Percentiles rank a stretch among this genome's conserved stretches.
Evolutionary conservation across 257 asterid species (phyloP).

Genomic region (Solanum gandarillasii): DNA sequence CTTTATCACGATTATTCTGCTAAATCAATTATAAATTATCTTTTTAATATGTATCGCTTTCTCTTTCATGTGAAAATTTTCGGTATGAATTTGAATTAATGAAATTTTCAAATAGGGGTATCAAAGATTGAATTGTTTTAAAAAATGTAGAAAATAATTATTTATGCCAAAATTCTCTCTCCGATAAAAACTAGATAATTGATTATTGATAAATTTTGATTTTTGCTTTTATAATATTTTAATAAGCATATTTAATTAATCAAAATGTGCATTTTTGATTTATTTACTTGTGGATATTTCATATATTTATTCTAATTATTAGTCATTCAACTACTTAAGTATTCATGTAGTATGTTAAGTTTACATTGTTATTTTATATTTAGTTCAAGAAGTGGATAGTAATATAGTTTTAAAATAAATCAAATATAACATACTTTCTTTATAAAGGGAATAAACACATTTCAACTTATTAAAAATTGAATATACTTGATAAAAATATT

Average conservation of each 20-base stretch:
- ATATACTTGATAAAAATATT: background rate
- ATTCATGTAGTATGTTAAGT: background rate
- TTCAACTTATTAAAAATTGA: background rate
- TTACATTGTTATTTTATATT: background rate
- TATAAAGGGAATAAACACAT: background rate
- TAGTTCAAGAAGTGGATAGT: too few species aligned
- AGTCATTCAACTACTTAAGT: background rate
- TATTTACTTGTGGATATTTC: background rate
- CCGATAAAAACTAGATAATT: background rate
- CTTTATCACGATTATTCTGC: background rate
- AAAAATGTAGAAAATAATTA: background rate
- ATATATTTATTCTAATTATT: background rate
- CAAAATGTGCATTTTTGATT: background rate
- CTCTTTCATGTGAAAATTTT: background rate
- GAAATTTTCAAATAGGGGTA: background rate
- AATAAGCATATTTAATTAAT: background rate
- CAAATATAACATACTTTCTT: background rate
- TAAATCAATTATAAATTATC: background rate
- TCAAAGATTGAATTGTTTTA: background rate
- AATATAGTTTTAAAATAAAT: background rate
- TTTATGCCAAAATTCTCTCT: background rate
- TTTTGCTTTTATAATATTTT: background rate
- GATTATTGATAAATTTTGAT: background rate
- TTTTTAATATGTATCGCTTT: background rate
- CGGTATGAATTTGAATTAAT: background rate